A percentile compares a stretch with the other conserved stretches of the same genome.
Evolutionary conservation across 2,329 filamentous ascomycete genomes (phyloP).

Genomic region (Hirsutella thompsonii): DNA sequence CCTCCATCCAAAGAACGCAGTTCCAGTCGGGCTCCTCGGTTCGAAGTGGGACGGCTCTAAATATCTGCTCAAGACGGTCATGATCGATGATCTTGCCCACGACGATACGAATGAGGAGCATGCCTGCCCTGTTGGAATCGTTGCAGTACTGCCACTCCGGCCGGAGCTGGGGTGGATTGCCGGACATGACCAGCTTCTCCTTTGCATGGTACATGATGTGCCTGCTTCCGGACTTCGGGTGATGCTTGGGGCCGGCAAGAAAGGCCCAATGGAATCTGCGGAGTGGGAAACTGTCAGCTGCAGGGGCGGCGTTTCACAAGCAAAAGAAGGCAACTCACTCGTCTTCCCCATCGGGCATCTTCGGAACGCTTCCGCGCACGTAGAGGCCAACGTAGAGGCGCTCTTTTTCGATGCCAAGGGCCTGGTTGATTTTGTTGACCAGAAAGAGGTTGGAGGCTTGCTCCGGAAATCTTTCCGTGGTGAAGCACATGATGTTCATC

Average conservation of each 20-base stretch:
- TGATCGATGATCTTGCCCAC: constrained; percentile 18
- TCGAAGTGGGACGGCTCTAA: constrained; percentile 17
- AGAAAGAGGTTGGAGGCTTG: constrained; percentile 3
- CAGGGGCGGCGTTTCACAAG: not conserved
- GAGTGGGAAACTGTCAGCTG: not conserved
- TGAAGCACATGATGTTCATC: constrained; percentile 2
- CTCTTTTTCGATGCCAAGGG: constrained; percentile 2
- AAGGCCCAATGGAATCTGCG: constrained; percentile 24
- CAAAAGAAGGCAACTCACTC: constrained; percentile 1
- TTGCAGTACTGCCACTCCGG: constrained; percentile 15
- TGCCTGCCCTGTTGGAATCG: constrained; percentile 3
- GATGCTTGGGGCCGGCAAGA: constrained; percentile 20
- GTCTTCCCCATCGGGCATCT: constrained; percentile 7
- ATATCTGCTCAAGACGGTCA: constrained; percentile 13
- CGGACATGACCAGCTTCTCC: constrained; percentile 9
- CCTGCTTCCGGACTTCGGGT: constrained; percentile 8
- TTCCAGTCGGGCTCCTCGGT: constrained; percentile 22
- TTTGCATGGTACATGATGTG: constrained; percentile 19
- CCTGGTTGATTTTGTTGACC: constrained; percentile 1
- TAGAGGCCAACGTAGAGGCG: constrained; percentile 11
- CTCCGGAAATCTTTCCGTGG: constrained; percentile 1
- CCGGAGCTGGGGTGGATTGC: constrained; percentile 3
- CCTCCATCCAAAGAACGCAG: constrained; percentile 28
- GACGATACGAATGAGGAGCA: constrained; percentile 12
- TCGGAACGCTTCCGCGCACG: constrained; percentile 3